phyloP scores from a whole-genome alignment of 768 basidiomycete species.

The Leccinum olivaceopallidum region DNA sequence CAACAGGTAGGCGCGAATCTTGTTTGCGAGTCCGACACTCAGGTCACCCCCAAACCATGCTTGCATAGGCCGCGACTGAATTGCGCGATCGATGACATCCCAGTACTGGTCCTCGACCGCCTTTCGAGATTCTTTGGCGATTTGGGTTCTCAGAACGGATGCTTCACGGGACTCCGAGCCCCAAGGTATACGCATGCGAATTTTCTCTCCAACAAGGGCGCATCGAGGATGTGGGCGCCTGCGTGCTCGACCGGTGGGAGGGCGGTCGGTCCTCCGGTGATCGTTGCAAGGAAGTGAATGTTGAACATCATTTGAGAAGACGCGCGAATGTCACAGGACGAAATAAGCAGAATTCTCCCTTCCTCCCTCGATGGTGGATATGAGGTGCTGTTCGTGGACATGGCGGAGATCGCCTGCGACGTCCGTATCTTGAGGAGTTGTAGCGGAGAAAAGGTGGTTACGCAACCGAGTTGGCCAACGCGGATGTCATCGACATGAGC shows the following conservation, averaged over 20 bases:
- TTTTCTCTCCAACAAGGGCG: conserved; percentile 78
- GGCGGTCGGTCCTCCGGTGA: conserved; percentile 49
- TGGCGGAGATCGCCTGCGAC: too few species aligned
- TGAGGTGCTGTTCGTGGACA: too few species aligned
- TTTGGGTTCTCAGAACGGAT: conserved; percentile 38
- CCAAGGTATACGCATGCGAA: conserved; percentile 76
- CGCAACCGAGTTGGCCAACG: too few species aligned
- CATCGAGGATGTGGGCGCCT: conserved; percentile 78
- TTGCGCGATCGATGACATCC: conserved; percentile 77
- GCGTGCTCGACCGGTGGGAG: conserved; percentile 59
- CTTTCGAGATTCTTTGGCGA: conserved; percentile 74
- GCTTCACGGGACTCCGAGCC: conserved; percentile 65
- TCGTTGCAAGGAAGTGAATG: too few species aligned
- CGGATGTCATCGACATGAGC: too few species aligned
- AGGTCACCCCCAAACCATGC: conserved; percentile 38
- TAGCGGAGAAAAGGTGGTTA: too few species aligned
- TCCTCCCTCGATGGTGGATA: too few species aligned
- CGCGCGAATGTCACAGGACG: too few species aligned
- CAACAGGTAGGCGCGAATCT: conserved; percentile 43
- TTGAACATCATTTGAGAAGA: too few species aligned
- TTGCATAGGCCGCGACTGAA: conserved; percentile 80
- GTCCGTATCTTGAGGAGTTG: too few species aligned
- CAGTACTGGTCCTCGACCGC: conserved; percentile 91
- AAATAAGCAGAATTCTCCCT: too few species aligned
- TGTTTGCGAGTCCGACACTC: conserved; percentile 51